These are phyloP conservation scores for Naganishia friedmannii DNA, from an alignment of 768 basidiomycete genomes.

Conservation along the genomic window DNA sequence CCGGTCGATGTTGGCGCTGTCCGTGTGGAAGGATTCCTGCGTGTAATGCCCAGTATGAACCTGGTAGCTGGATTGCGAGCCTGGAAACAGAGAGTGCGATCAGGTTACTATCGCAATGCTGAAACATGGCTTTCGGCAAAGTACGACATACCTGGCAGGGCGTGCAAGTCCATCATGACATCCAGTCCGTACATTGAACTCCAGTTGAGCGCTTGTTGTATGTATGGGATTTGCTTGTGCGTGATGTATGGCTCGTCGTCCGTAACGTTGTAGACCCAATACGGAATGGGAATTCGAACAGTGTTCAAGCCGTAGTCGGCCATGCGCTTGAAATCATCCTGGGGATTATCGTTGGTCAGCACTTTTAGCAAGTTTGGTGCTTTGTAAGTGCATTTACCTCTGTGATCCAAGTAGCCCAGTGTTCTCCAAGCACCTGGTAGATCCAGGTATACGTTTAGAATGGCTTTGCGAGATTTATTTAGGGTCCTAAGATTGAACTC, in stretches of 20 bases:
- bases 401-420: constrained; percentile 45
- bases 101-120: too few species aligned
- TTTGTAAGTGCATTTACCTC: constrained; percentile 20
- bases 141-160: constrained; percentile 34
- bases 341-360: too few species aligned
- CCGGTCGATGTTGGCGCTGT: constrained; percentile 40
- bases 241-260: constrained; percentile 42
- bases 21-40: constrained; percentile 35
- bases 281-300: constrained; percentile 45
- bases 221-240: constrained; percentile 38
- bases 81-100: background rate
- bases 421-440: constrained; percentile 33
- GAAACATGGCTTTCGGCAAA: background rate
- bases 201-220: constrained; percentile 43
- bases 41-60: constrained; percentile 40
- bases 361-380: too few species aligned
- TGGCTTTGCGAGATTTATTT: too few species aligned
- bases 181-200: constrained; percentile 41
- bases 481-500: background rate
- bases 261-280: constrained; percentile 41
- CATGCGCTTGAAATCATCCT: constrained; percentile 41
- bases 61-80: constrained; percentile 38
- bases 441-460: too few species aligned
- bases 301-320: constrained; percentile 38
- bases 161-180: constrained; percentile 45